Base-by-base conservation (phyloP, 345 rosid genomes). In the Syzygium grande region DNA sequence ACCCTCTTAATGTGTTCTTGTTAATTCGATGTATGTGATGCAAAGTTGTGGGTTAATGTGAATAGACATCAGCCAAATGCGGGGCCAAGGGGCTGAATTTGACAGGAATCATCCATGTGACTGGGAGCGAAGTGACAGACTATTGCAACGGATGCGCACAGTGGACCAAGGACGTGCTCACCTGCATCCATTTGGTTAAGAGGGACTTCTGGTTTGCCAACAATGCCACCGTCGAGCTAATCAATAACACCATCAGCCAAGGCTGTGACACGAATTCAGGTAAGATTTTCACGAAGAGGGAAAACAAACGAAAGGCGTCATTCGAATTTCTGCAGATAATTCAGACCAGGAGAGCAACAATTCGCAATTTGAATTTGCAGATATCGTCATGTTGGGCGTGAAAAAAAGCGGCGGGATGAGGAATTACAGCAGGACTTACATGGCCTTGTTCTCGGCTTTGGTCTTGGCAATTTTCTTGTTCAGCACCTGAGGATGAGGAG, bases 191-290 rank as follows among this genome's bases (percentile, higher is more conserved):
- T 25, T 19, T 16, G 9, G 90, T 29, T 4, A 92, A 91, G 83
- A 56, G 90, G 59, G 90, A 92, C 90, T 91, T 92, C 55, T 84
- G 90, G 91, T 91, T 92, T 52, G 85, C 43, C 5, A 92, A 92
- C 87, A 80, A 86, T 13, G 90, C 88, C 53, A 77, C 88, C 3
- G 87, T 90, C 4, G 7, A 52, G 12, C n/a, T 53, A 53, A 52
- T 92, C 84, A 77, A 30, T 5, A 27, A 56, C 6, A 12, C 87
- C 51, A 90, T 91, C 61, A 13, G 19, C 16, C 19, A 30, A 3
- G 91, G 90, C 4, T 92, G 94, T 80, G 4, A 3, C 23, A 58
- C 19, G 1, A 58, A 85, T 16, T 17, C 56, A 68, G 51, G 86
- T 85, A 85, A 30, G 25, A 68, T 68, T 34, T 68, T 68, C 80